Conservation (phyloP, 805 yeast genomes). For the Blastobotrys mokoenaii region DNA sequence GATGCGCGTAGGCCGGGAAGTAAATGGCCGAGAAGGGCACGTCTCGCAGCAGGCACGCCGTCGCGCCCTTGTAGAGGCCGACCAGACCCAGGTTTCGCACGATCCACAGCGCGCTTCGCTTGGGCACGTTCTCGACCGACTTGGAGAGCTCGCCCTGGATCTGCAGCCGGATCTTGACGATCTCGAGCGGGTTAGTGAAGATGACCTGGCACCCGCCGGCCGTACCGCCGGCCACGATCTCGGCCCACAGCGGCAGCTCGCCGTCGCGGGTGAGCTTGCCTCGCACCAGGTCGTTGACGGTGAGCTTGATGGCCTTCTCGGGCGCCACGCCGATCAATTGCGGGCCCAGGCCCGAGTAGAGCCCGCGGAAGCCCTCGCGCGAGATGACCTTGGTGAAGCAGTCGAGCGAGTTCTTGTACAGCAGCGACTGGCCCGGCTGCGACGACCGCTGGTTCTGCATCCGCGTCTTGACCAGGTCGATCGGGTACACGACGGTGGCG, state of each 20-base stretch:
- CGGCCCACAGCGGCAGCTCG: slow-evolving; percentile 48
- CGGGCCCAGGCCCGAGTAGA: slow-evolving; percentile 89
- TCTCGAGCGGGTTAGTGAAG: slow-evolving; percentile 92
- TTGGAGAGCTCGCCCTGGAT: slow-evolving; percentile 72
- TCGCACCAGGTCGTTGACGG: slow-evolving; percentile 85
- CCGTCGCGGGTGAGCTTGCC: slow-evolving; percentile 53
- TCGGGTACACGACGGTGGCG: slow-evolving; percentile 96
- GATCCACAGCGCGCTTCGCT: slow-evolving; percentile 57
- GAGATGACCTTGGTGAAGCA: slow-evolving; percentile 72
- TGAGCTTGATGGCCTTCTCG: slow-evolving; percentile 92
- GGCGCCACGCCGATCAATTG: slow-evolving; percentile 97
- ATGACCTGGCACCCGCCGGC: slow-evolving; percentile 97
- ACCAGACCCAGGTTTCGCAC: slow-evolving; percentile 69
- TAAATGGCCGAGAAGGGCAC: slow-evolving; percentile 95
- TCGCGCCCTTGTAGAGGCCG: slow-evolving; percentile 86
- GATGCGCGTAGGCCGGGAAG: slow-evolving; percentile 93
- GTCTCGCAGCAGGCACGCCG: slow-evolving; percentile 87
- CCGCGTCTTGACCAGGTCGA: slow-evolving; percentile 90
- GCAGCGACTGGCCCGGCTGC: slow-evolving; percentile 35
- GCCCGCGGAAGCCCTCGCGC: slow-evolving; percentile 74
- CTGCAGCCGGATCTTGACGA: slow-evolving; percentile 89
- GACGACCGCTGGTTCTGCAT: slow-evolving; percentile 90
- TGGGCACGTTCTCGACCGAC: slow-evolving; percentile 28
- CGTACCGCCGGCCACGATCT: slow-evolving; percentile 78
- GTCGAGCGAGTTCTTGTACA: slow-evolving; percentile 75